Conservation (phyloP, 2,329 filamentous ascomycete species). For the Cordyceps cicadae region DNA sequence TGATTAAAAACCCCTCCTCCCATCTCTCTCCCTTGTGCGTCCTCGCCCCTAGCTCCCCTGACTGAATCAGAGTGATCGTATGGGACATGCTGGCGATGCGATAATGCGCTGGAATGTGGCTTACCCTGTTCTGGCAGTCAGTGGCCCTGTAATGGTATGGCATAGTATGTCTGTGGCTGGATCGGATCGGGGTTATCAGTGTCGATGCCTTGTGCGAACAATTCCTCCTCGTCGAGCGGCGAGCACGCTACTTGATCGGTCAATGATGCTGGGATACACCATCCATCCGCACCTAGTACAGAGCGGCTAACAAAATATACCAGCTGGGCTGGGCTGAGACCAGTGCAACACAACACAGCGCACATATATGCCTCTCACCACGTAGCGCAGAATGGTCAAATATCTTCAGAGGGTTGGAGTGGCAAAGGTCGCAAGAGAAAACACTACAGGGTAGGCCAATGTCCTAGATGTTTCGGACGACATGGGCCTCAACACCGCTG, state of each 20-base stretch:
- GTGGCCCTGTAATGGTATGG: not conserved
- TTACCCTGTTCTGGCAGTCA: not conserved
- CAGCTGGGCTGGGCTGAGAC: not conserved
- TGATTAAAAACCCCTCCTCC: too few species aligned
- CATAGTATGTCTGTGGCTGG: not conserved
- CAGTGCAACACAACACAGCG: not conserved
- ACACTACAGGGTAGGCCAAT: not conserved
- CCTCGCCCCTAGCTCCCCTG: not conserved
- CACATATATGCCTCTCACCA: not conserved
- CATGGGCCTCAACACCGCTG: not conserved
- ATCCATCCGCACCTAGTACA: not conserved
- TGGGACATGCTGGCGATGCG: not conserved
- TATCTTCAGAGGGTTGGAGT: not conserved
- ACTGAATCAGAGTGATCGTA: not conserved
- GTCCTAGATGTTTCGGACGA: not conserved
- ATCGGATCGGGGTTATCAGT: not conserved
- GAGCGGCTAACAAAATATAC: not conserved
- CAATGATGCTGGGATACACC: not conserved
- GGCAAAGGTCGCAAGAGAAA: not conserved
- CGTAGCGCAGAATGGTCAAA: not conserved
- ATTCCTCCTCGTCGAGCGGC: not conserved
- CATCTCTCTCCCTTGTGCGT: not conserved
- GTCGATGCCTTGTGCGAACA: not conserved
- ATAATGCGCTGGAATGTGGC: not conserved
- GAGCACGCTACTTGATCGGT: not conserved